These are phyloP conservation scores for Phaeosphaeriaceae sp. DNA, from an alignment of 2,329 filamentous ascomycete species.

Conservation along the genomic window DNA sequence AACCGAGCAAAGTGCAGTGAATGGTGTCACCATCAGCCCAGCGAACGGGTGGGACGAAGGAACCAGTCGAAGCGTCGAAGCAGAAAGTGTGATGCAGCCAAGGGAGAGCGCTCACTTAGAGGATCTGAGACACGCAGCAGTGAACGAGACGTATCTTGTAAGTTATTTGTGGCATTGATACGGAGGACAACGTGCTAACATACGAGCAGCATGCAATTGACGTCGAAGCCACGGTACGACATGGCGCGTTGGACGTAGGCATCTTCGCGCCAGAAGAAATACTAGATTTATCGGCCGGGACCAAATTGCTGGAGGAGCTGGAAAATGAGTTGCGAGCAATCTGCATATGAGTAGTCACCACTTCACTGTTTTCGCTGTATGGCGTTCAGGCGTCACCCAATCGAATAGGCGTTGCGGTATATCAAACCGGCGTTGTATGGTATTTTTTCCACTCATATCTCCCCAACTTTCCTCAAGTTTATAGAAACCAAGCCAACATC, in stretches of 20 bases:
- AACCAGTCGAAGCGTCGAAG: slow-evolving; percentile 23
- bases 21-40: slow-evolving; percentile 26
- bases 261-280: slow-evolving; percentile 58
- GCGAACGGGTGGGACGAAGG: slow-evolving; percentile 22
- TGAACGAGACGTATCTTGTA: slow-evolving; percentile 48
- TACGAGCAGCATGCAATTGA: slow-evolving; percentile 59
- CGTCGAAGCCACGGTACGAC: slow-evolving; percentile 60
- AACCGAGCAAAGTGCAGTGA: slow-evolving; percentile 2
- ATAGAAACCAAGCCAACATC: not conserved
- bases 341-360: not conserved
- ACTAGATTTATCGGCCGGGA: slow-evolving; percentile 48
- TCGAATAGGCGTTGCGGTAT: not conserved
- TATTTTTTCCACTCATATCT: slow-evolving; percentile 5
- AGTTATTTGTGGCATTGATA: slow-evolving; percentile 16
- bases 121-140: slow-evolving; percentile 25
- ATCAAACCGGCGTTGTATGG: not conserved
- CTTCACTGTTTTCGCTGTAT: no score
- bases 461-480: not conserved
- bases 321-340: slow-evolving; percentile 12
- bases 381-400: not conserved
- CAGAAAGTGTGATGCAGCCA: not conserved
- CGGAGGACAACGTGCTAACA: slow-evolving; percentile 14
- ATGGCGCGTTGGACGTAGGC: slow-evolving; percentile 60
- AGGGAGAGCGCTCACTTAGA: slow-evolving; percentile 7
- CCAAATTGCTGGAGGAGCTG: slow-evolving; percentile 46